Conservation (phyloP, 2,329 filamentous ascomycete species). For the Neoarthrinium moseri region DNA sequence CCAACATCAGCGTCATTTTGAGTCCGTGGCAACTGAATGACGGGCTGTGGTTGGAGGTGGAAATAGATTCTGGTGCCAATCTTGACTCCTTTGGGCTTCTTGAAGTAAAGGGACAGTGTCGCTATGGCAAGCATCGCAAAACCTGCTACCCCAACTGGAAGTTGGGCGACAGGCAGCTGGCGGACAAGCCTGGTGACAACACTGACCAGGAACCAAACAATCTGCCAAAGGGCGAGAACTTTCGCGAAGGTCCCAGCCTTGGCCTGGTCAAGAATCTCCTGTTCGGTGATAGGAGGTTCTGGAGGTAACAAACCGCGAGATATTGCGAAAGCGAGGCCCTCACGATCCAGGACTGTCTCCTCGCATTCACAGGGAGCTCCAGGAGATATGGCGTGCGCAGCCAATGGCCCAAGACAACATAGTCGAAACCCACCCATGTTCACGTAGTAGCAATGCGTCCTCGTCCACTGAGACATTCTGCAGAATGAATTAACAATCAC, state of each 20-base stretch:
- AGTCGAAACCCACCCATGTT: not conserved
- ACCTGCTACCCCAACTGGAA: not conserved
- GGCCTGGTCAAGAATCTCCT: not conserved
- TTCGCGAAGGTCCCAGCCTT: not conserved
- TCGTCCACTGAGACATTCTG: not conserved
- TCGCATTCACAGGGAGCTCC: not conserved
- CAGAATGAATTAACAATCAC: not conserved
- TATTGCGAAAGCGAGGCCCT: not conserved
- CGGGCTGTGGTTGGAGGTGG: too few relatives aligned
- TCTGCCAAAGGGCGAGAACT: not conserved
- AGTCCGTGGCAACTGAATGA: too few relatives aligned
- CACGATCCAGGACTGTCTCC: not conserved
- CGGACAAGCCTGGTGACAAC: not conserved
- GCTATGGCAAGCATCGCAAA: not conserved
- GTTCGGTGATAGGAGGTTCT: not conserved
- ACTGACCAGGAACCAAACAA: not conserved
- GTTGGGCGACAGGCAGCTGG: not conserved
- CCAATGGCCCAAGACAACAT: not conserved
- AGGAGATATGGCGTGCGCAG: not conserved
- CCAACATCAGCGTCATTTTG: too few relatives aligned
- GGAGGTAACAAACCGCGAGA: not conserved
- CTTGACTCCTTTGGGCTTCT: not conserved
- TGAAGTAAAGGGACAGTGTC: not conserved
- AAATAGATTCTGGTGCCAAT: not conserved
- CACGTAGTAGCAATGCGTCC: not conserved